A percentile compares a stretch with the other conserved stretches of the same genome.
Evolutionary conservation across 495 filamentous ascomycete species (phyloP).

Genomic region (Talaromyces adpressus): DNA sequence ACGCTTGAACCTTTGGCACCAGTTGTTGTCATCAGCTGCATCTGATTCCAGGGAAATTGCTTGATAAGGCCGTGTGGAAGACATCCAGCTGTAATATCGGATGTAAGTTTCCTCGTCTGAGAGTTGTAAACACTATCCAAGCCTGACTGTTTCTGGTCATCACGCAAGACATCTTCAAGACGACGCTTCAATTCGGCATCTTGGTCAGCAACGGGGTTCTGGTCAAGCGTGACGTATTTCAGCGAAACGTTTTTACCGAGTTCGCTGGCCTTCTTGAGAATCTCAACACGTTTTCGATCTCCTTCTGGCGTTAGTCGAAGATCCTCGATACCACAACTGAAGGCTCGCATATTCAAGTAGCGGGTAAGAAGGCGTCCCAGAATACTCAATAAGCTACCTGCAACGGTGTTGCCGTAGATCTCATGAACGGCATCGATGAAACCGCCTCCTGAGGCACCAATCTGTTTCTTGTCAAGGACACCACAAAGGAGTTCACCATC

Average conservation of each 20-base stretch:
- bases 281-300: conserved; percentile 62
- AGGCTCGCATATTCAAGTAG: conserved; percentile 85
- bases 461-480: conserved; percentile 92
- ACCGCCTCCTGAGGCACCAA: conserved; percentile 81
- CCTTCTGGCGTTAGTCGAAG: conserved; percentile 77
- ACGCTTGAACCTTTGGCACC: conserved; percentile 90
- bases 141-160: conserved; percentile 81
- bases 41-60: conserved; percentile 92
- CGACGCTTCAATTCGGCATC: conserved; percentile 66
- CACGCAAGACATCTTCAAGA: conserved; percentile 82
- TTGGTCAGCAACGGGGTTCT: conserved; percentile 46
- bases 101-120: conserved; percentile 63
- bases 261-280: conserved; percentile 57
- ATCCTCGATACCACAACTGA: conserved; percentile 97
- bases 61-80: conserved; percentile 80
- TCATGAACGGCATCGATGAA: conserved; percentile 91
- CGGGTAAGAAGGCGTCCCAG: conserved; percentile 85
- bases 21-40: conserved; percentile 97
- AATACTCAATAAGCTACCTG: conserved; percentile 80
- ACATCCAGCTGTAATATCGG: conserved; percentile 68
- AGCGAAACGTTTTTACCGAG: conserved; percentile 78
- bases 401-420: conserved; percentile 78
- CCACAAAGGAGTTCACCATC: conserved; percentile 83
- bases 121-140: conserved; percentile 80
- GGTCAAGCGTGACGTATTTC: conserved; percentile 85